Evolutionary conservation across 2,329 filamentous ascomycete genomes (phyloP).

Genomic region (Microascus cirrosus): DNA sequence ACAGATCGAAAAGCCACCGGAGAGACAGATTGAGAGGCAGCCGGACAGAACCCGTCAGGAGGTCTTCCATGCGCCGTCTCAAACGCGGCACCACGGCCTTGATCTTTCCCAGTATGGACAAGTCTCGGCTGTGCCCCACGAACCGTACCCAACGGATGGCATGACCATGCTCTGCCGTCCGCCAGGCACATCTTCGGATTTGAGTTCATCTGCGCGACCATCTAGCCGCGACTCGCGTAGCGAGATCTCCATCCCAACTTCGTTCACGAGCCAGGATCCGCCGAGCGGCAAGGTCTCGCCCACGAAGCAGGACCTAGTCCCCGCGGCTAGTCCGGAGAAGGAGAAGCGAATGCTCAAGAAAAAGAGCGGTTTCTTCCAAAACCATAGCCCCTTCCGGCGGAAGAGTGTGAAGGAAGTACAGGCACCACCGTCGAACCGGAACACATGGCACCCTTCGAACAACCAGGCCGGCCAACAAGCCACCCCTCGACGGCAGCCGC

Average conservation of each 20-base stretch:
- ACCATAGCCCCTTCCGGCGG: constrained; percentile 81
- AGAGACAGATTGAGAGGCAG: background rate
- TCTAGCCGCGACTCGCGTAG: constrained; percentile 82
- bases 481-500: constrained; percentile 24
- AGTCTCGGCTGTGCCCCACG: constrained; percentile 67
- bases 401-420: constrained; percentile 73
- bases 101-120: constrained; percentile 46
- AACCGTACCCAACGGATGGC: constrained; percentile 86
- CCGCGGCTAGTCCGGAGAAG: constrained; percentile 47
- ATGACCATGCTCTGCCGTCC: constrained; percentile 96
- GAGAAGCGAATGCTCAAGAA: constrained; percentile 60
- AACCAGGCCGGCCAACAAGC: constrained; percentile 12
- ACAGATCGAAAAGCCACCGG: background rate
- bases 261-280: constrained; percentile 76
- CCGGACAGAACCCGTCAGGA: constrained; percentile 10
- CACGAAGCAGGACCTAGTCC: constrained; percentile 47
- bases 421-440: constrained; percentile 31
- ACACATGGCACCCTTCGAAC: constrained; percentile 44
- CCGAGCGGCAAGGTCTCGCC: constrained; percentile 65
- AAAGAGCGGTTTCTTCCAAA: constrained; percentile 84
- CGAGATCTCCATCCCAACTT: constrained; percentile 72
- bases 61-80: constrained; percentile 1
- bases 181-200: constrained; percentile 47
- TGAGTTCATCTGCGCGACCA: constrained; percentile 52
- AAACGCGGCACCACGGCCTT: constrained; percentile 2